Conservation (phyloP, 2,329 filamentous ascomycete species). For the Trichothecium sympodiale region DNA sequence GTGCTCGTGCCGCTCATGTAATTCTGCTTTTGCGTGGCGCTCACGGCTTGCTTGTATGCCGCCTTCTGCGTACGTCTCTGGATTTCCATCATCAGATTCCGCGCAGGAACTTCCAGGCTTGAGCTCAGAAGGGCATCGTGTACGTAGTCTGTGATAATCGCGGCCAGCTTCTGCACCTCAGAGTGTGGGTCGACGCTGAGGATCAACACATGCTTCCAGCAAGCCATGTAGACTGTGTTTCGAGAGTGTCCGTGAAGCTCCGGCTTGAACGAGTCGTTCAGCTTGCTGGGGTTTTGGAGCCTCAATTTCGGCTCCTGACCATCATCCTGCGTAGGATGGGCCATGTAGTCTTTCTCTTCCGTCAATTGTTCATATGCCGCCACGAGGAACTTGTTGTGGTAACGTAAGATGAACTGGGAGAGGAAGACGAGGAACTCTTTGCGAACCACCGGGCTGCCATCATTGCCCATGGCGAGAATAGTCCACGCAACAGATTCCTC, state of each 20-base stretch:
- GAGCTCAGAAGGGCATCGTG: conserved; percentile 71
- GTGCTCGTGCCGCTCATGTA: conserved; percentile 23
- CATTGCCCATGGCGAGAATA: conserved; percentile 81
- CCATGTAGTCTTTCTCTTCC: conserved; percentile 66
- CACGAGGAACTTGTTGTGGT: conserved; percentile 86
- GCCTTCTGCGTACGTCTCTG: conserved; percentile 37
- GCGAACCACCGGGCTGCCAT: conserved; percentile 88
- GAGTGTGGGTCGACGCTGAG: conserved; percentile 90
- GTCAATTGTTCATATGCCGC: conserved; percentile 82
- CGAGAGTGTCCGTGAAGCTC: conserved; percentile 55
- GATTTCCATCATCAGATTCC: conserved; percentile 65
- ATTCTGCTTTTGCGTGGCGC: conserved; percentile 30
- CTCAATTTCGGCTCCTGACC: conserved; percentile 50
- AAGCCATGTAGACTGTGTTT: conserved; percentile 83
- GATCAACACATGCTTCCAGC: conserved; percentile 89
- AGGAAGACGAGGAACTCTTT: conserved; percentile 91
- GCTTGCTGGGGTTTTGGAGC: conserved; percentile 43
- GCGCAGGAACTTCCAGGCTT: conserved; percentile 58
- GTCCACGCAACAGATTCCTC: conserved; percentile 87
- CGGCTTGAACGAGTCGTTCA: conserved; percentile 45
- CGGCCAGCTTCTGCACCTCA: conserved; percentile 78
- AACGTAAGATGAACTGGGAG: conserved; percentile 80
- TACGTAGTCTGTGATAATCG: conserved; percentile 76
- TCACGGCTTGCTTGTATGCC: conserved; percentile 30
- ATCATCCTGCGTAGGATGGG: conserved; percentile 43